Conservation (phyloP, 305 asterid genomes). For the Nicotiana rustica region DNA sequence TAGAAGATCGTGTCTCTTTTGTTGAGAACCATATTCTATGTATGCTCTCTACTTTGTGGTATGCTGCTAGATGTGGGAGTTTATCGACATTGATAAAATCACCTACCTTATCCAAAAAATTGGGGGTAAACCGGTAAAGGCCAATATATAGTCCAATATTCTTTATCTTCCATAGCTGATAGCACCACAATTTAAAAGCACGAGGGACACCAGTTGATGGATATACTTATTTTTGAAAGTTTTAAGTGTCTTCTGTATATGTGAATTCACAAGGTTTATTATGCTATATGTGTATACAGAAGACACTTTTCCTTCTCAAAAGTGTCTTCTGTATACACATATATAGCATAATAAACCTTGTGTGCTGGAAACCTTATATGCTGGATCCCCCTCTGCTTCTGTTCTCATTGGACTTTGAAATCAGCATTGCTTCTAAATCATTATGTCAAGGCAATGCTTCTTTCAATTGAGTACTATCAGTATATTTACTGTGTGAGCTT, state of each 20-base stretch:
- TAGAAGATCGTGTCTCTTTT: neutral
- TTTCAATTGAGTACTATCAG: conserved; percentile 6
- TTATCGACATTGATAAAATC: neutral
- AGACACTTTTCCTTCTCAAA: too few species aligned
- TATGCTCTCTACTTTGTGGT: neutral
- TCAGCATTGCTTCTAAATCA: neutral
- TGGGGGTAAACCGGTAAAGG: neutral
- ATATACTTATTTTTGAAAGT: neutral
- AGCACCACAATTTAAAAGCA: neutral
- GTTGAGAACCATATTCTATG: conserved; percentile 1
- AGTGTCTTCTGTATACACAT: neutral
- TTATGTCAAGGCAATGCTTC: neutral
- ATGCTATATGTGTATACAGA: too few species aligned
- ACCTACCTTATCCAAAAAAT: neutral
- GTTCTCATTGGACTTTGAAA: neutral
- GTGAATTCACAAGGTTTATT: too few species aligned
- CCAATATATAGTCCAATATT: neutral
- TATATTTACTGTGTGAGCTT: neutral
- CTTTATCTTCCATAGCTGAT: neutral
- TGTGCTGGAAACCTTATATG: neutral
- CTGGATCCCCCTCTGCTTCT: conserved; percentile 1
- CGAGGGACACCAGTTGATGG: neutral
- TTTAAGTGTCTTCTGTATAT: neutral
- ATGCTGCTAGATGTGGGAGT: neutral
- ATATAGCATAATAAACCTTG: neutral